Evolutionary conservation across 1,284 basidiomycete species (phyloP).

Genomic region (Erythrobasidium hasegawianum): DNA sequence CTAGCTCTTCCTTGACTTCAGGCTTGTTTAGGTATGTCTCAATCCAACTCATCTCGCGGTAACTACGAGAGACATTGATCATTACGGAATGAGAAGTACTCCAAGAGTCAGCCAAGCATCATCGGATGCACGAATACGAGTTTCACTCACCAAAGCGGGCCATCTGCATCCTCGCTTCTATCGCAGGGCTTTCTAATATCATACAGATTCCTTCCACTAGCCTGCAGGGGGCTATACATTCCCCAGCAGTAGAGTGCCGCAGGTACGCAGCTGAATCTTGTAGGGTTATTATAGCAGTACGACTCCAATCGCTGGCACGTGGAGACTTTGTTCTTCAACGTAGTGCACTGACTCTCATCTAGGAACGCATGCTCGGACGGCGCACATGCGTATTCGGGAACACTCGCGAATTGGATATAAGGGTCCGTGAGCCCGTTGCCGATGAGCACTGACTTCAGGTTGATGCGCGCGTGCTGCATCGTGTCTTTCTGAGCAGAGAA

Average conservation of each 20-base stretch:
- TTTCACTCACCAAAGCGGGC: conserved; percentile 39
- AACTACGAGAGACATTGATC: too few relatives aligned
- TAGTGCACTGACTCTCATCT: conserved; percentile 43
- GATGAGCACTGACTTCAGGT: conserved; percentile 71
- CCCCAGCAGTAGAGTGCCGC: conserved; percentile 53
- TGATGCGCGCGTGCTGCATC: conserved; percentile 54
- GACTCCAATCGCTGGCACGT: conserved; percentile 49
- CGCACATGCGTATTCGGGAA: conserved; percentile 79
- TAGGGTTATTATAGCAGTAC: conserved; percentile 50
- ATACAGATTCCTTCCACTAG: conserved; percentile 53
- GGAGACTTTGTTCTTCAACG: conserved; percentile 46
- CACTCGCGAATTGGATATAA: conserved; percentile 49
- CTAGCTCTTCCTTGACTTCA: conserved; percentile 67
- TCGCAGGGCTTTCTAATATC: conserved; percentile 77
- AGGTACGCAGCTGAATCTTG: conserved; percentile 58
- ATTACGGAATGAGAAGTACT: too few relatives aligned
- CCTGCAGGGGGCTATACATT: conserved; percentile 55
- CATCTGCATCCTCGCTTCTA: conserved; percentile 60
- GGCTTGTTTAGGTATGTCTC: conserved; percentile 71
- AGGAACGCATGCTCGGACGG: conserved; percentile 54
- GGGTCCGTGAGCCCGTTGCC: conserved; percentile 80
- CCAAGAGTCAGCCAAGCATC: too few relatives aligned
- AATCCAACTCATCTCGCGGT: conserved; percentile 72
- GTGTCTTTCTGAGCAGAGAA: too few relatives aligned
- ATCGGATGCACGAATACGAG: too few relatives aligned